Base-by-base conservation (phyloP, 805 yeast genomes). In the Wickerhamomyces silvicola region DNA sequence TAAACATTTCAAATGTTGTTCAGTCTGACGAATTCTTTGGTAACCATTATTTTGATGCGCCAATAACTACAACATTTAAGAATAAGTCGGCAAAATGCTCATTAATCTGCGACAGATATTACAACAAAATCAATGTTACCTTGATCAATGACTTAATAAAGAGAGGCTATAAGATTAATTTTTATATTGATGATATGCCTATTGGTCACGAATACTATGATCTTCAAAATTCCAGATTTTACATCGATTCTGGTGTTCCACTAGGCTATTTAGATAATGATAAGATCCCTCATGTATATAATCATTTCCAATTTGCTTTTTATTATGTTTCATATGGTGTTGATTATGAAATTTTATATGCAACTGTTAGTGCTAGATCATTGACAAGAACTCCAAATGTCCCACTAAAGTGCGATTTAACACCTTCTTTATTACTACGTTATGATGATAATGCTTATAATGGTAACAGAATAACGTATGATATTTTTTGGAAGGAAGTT, bases 281-380 rank as follows among this genome's bases (percentile, higher is more conserved):
- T 23, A 49, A 46, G 27, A 41, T 52, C 20, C 54, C 57, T 4
- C 59, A 54, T 31, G 13, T 43, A 6, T 54, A 37, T 35, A 54
- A 54, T 37, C 59, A 54, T 37, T 54, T 54, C 46, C 54, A 54
- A 29, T 48, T 54, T 17, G 38, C 44, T 16, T 38, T 54, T 22
- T 45, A 49, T 15, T 54, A 52, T 27, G 40, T 39, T 13, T 29
- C 43, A 6, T 12, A 37, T 11, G 56, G 53, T 2, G 18, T 39
- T 16, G 44, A 43, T 6, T 49, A 42, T 30, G 48, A 50, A 19
- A 33, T 54, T 10, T 24, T 50, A n/a, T 50, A 52, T 19, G 41
- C 47, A 1, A 47, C 56, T 5, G 46, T 54, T 7, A 37, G 50
- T 5, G 40, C 49, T 4, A 46, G 50, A 14, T 50, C 57, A 1